phyloP scores from a whole-genome alignment of 75 land plant genomes.

The Pinus albicaulis region DNA sequence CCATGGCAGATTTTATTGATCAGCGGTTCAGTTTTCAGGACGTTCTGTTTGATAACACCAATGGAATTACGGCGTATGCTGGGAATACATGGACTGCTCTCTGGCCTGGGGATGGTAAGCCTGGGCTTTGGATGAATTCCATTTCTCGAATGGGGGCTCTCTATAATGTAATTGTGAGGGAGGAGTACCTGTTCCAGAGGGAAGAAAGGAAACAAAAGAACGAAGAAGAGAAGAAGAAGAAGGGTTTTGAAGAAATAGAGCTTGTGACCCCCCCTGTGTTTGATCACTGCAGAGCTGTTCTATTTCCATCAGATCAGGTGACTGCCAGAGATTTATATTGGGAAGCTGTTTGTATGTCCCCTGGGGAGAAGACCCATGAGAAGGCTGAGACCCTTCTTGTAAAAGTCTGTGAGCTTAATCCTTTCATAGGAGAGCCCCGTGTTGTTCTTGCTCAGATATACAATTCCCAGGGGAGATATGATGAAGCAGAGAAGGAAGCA shows the following conservation, averaged over 20 bases:
- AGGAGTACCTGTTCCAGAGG: constrained; percentile 35
- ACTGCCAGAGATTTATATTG: constrained; percentile 55
- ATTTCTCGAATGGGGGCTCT: constrained; percentile 80
- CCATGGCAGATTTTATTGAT: constrained; percentile 92
- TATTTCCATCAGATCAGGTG: constrained; percentile 61
- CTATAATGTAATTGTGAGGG: constrained; percentile 55
- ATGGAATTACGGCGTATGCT: constrained; percentile 51
- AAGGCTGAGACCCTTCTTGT: constrained; percentile 52
- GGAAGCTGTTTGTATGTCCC: neutral
- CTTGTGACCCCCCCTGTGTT: constrained; percentile 76
- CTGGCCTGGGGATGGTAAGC: constrained; percentile 92
- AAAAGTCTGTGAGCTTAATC: constrained; percentile 47
- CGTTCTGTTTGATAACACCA: constrained; percentile 53
- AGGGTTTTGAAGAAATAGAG: constrained; percentile 34
- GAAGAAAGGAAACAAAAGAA: constrained; percentile 11
- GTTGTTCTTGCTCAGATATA: constrained; percentile 66
- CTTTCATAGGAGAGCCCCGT: constrained; percentile 76
- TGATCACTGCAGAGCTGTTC: constrained; percentile 56
- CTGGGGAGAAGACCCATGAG: constrained; percentile 59
- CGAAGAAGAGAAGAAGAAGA: neutral
- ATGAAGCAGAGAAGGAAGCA: constrained; percentile 62
- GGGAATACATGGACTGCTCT: constrained; percentile 60
- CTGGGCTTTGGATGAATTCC: constrained; percentile 87
- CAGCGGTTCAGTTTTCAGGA: constrained; percentile 84
- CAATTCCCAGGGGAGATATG: constrained; percentile 48